phyloP scores from a whole-genome alignment of 345 rosid species.

The Chamaenerion angustifolium region DNA sequence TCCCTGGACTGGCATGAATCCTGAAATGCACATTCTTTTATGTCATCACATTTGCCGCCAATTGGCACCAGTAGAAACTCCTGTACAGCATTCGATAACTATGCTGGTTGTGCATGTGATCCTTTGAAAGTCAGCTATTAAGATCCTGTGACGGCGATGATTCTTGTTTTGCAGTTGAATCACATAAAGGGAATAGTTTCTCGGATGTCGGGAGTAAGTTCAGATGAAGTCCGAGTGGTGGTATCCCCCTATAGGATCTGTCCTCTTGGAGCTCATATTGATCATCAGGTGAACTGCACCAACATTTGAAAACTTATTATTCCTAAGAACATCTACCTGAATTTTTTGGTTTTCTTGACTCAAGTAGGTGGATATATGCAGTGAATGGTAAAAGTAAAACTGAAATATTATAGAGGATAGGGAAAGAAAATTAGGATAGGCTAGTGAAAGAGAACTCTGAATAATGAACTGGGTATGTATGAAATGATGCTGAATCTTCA shows the following conservation, averaged over 20 bases:
- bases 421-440: too few species aligned
- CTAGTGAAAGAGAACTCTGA: too few species aligned
- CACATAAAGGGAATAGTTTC: constrained; percentile 29
- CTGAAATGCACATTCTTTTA: neutral
- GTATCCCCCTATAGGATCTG: constrained; percentile 83
- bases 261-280: constrained; percentile 94
- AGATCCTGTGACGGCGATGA: neutral
- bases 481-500: too few species aligned
- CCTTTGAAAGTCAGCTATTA: neutral
- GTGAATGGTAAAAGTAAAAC: too few species aligned
- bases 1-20: neutral
- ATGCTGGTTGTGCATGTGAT: neutral
- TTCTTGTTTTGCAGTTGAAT: constrained; percentile 26
- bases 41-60: neutral
- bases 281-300: constrained; percentile 56
- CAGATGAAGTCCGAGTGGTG: constrained; percentile 51
- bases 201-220: constrained; percentile 41
- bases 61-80: too few species aligned
- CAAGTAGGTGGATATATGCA: too few species aligned
- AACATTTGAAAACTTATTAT: too few species aligned
- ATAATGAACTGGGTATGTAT: too few species aligned
- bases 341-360: too few species aligned
- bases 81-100: too few species aligned
- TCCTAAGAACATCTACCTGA: too few species aligned
- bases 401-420: too few species aligned